Percentiles rank a stretch among this genome's conserved stretches.
Evolutionary conservation across 192 early-diverging fungal genomes (phyloP).

Genomic region (Coemansia sp.): DNA sequence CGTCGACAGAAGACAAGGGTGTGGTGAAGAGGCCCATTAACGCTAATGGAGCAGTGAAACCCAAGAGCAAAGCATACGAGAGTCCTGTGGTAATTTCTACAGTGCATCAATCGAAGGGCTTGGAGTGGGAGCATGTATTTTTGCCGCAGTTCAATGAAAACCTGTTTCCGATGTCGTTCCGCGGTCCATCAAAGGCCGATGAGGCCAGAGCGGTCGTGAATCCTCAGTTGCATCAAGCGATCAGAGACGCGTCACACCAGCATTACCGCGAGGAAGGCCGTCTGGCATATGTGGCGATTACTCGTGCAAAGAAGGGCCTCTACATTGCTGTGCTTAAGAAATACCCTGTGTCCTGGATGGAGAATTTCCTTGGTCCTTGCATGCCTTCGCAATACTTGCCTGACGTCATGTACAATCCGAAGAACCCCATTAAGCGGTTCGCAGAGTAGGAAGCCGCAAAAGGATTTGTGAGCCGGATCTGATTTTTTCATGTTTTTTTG

Average conservation of each 20-base stretch:
- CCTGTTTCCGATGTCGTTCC: slow-evolving; percentile 50
- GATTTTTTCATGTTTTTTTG: no score
- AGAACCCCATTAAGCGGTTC: no score
- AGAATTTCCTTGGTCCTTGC: slow-evolving; percentile 18
- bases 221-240: neutral
- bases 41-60: neutral
- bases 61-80: neutral
- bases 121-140: slow-evolving; percentile 52
- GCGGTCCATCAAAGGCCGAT: slow-evolving; percentile 13
- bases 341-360: slow-evolving; percentile 37
- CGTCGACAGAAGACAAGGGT: slow-evolving; percentile 39
- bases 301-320: slow-evolving; percentile 35
- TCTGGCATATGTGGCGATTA: slow-evolving; percentile 50
- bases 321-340: slow-evolving; percentile 38
- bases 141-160: slow-evolving; percentile 47
- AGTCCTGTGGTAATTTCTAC: slow-evolving; percentile 38
- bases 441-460: no score
- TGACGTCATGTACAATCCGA: slow-evolving; percentile 17
- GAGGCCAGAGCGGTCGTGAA: neutral
- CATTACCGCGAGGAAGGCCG: slow-evolving; percentile 49
- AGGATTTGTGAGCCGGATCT: no score
- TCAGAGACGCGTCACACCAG: slow-evolving; percentile 1
- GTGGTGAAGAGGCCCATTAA: slow-evolving; percentile 3
- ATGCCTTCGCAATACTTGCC: slow-evolving; percentile 39
- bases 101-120: slow-evolving; percentile 50